Evolutionary conservation across 257 asterid genomes (phyloP), one percentile per base, ranked within the genome.

Genomic region (Plectranthus barbatus): DNA sequence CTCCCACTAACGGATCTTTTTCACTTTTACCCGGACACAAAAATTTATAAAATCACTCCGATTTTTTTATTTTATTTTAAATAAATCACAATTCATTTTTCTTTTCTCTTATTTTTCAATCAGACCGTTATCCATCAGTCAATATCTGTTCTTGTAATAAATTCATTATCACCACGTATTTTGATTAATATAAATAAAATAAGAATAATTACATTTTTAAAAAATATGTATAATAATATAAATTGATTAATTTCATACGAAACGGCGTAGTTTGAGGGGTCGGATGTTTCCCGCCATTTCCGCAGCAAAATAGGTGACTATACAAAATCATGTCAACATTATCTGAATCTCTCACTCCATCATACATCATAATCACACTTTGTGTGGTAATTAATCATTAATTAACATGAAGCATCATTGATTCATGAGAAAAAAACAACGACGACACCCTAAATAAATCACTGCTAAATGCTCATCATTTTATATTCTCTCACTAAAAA

Each of bases 301-400:
- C 81, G 80, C 76, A 70, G 47, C 42, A 68, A 64, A 67, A 75
- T 58, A 53, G 67, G 78, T 23, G 20, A 26, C n/a, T 4, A 53
- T 75, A 75, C 84, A 77, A 67, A 69, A 81, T 79, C 69, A 77
- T 79, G 69, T 10, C 78, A 5, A 21, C 33, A 47, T 56, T 23
- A 63, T 64, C 54, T 13, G 56, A n/a, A n/a, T n/a, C n/a, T n/a
- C n/a, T n/a, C n/a, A n/a, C n/a, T n/a, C n/a, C n/a, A n/a, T n/a
- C n/a, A n/a, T n/a, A n/a, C n/a, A n/a, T n/a, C n/a, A 12, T 53
- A 56, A 19, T 44, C 11, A 31, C 42, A 31, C 57, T 31, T 19
- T 45, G 3, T 44, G 11, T 4, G 33, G 19, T n/a, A 4, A 24
- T 26, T 59, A 46, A 44, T 52, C 46, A 59, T 57, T 34, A 17